These are phyloP conservation scores for Dioscorea zingiberensis DNA, from an alignment of 106 monocot genomes.

Conservation along the genomic window DNA sequence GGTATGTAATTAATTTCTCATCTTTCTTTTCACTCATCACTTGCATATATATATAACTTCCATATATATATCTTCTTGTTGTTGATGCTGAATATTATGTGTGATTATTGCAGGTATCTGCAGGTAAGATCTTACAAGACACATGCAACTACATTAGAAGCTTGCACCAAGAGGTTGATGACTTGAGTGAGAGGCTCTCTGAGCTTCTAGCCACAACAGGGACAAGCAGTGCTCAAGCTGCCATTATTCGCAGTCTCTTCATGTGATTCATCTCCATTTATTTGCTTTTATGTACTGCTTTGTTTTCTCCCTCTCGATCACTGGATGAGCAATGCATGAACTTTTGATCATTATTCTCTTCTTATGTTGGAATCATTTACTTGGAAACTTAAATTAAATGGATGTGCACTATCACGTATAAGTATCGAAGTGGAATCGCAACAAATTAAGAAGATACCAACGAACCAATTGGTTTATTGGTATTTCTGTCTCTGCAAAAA, in stretches of 20 bases:
- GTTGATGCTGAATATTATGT: background rate
- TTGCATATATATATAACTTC: background rate
- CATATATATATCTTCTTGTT: background rate
- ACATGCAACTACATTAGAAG: conserved; percentile 47
- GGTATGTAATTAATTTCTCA: conserved; percentile 4
- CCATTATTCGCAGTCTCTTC: conserved; percentile 37
- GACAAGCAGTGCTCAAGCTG: conserved; percentile 41
- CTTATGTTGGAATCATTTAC: no score
- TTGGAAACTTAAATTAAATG: no score
- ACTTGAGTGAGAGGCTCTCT: conserved; percentile 47
- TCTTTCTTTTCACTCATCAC: background rate
- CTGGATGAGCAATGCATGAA: no score
- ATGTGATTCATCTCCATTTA: conserved; percentile 16
- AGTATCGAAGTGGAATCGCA: no score
- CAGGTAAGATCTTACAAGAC: conserved; percentile 43
- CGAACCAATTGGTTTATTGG: no score
- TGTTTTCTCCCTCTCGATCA: background rate
- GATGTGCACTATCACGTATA: no score
- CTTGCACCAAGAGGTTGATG: conserved; percentile 44
- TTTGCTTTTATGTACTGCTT: background rate
- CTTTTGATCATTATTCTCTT: no score
- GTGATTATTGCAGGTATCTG: conserved; percentile 21
- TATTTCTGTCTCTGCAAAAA: no score
- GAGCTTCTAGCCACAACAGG: conserved; percentile 38
- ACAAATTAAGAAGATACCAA: no score